Percentiles rank a stretch among this genome's conserved stretches.
These are phyloP conservation scores for Penicillium dipodomyicola DNA, from an alignment of 495 filamentous ascomycete genomes.

Conservation along the genomic window DNA sequence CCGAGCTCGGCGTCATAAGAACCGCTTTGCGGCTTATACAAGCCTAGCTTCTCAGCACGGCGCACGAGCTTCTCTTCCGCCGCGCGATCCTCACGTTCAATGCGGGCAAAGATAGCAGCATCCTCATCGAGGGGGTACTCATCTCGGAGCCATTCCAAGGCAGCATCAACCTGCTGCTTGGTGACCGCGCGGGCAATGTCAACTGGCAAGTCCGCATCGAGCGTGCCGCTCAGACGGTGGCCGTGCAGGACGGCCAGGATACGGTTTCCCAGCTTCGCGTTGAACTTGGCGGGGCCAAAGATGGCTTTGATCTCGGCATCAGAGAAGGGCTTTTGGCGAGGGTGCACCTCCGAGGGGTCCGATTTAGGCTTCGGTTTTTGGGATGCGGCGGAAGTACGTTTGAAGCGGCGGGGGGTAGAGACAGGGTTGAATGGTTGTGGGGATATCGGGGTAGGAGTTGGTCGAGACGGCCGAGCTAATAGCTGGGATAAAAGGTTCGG, in stretches of 20 bases:
- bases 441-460: background rate
- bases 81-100: slow-evolving; percentile 56
- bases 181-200: slow-evolving; percentile 44
- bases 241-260: slow-evolving; percentile 69
- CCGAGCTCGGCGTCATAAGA: slow-evolving; percentile 44
- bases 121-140: slow-evolving; percentile 75
- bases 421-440: background rate
- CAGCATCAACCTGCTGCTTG: slow-evolving; percentile 42
- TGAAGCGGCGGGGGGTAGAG: slow-evolving; percentile 19
- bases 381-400: slow-evolving; percentile 22
- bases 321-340: slow-evolving; percentile 37
- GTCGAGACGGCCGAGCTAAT: background rate
- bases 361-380: slow-evolving; percentile 7
- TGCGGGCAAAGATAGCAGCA: slow-evolving; percentile 56
- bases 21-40: slow-evolving; percentile 53
- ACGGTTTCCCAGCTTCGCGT: slow-evolving; percentile 55
- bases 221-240: slow-evolving; percentile 70
- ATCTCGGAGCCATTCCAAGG: slow-evolving; percentile 65
- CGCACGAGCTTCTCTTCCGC: slow-evolving; percentile 43
- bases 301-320: slow-evolving; percentile 56
- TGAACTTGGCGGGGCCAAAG: slow-evolving; percentile 55
- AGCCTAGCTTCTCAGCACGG: slow-evolving; percentile 42
- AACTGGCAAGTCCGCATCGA: slow-evolving; percentile 52
- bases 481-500: slow-evolving; percentile 4
- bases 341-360: slow-evolving; percentile 9